Percentiles rank a stretch among this genome's conserved stretches.
phyloP scores from a whole-genome alignment of 2,329 filamentous ascomycete genomes.

The Raffaelea arxii region DNA sequence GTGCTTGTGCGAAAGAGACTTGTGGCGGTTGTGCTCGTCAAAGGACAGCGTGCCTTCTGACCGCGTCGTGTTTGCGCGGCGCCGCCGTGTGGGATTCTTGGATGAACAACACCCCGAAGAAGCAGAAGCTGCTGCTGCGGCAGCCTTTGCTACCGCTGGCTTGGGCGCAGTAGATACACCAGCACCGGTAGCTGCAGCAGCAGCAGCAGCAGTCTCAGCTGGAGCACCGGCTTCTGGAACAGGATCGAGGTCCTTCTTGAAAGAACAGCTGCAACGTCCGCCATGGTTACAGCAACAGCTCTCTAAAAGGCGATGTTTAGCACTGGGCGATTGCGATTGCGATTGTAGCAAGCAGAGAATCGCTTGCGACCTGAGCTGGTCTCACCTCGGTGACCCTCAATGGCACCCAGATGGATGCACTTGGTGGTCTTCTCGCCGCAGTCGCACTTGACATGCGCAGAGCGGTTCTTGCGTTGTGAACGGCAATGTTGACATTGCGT shows the following conservation, averaged over 20 bases:
- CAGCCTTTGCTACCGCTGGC: background rate
- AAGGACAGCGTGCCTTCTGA: conserved; percentile 50
- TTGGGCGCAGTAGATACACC: background rate
- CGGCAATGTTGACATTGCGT: conserved; percentile 98
- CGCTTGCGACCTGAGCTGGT: too few relatives aligned
- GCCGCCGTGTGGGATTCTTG: conserved; percentile 26
- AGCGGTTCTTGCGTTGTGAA: conserved; percentile 88
- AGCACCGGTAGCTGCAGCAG: conserved; percentile 27
- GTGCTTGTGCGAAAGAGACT: conserved; percentile 48
- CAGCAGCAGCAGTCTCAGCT: conserved; percentile 40
- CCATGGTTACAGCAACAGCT: conserved; percentile 64
- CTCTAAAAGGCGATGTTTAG: too few relatives aligned
- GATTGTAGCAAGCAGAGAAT: too few relatives aligned
- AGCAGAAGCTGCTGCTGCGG: conserved; percentile 12
- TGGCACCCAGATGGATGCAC: conserved; percentile 47
- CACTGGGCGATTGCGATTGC: too few relatives aligned
- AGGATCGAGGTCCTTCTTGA: conserved; percentile 57
- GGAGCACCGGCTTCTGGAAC: conserved; percentile 44
- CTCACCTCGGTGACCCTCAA: conserved; percentile 53
- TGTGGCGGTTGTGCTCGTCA: conserved; percentile 56
- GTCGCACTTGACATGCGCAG: conserved; percentile 92
- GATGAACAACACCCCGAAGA: conserved; percentile 18
- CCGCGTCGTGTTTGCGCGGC: conserved; percentile 47
- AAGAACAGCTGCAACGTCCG: conserved; percentile 53
- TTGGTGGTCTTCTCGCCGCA: conserved; percentile 86